phyloP scores from a whole-genome alignment of 352 stramenopile genomes.

The Phytophthora sojae region DNA sequence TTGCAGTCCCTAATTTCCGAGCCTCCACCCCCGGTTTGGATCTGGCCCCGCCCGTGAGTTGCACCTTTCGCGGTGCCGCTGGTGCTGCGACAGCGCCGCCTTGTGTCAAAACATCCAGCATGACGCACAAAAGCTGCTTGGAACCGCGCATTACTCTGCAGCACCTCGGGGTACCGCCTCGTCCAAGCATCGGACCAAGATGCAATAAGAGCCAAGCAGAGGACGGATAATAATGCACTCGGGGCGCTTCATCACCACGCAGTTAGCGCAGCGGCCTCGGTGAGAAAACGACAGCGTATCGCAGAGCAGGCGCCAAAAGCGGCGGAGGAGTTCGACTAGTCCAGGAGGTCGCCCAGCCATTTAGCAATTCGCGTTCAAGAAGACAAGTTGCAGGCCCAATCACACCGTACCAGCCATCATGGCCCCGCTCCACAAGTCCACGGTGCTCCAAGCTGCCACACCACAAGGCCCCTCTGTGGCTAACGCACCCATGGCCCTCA shows the following conservation, averaged over 20 bases:
- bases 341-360: neutral
- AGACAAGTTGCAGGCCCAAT: neutral
- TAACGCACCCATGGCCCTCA: neutral
- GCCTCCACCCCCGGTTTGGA: too few relatives aligned
- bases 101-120: too few relatives aligned
- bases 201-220: neutral
- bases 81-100: too few relatives aligned
- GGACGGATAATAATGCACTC: neutral
- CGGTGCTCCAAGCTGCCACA: neutral
- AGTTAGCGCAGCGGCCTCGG: neutral
- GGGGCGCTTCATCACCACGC: neutral
- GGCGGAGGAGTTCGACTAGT: neutral
- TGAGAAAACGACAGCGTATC: neutral
- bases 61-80: too few relatives aligned
- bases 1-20: too few relatives aligned
- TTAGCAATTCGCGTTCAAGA: neutral
- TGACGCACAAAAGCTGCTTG: too few relatives aligned
- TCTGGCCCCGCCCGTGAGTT: too few relatives aligned
- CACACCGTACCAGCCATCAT: neutral
- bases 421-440: neutral
- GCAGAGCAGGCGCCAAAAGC: neutral
- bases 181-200: too few relatives aligned
- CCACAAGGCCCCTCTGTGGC: neutral
- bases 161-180: too few relatives aligned
- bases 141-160: too few relatives aligned